Evolutionary conservation across 768 basidiomycete genomes (phyloP).

Genomic region (Pholiota conissans): DNA sequence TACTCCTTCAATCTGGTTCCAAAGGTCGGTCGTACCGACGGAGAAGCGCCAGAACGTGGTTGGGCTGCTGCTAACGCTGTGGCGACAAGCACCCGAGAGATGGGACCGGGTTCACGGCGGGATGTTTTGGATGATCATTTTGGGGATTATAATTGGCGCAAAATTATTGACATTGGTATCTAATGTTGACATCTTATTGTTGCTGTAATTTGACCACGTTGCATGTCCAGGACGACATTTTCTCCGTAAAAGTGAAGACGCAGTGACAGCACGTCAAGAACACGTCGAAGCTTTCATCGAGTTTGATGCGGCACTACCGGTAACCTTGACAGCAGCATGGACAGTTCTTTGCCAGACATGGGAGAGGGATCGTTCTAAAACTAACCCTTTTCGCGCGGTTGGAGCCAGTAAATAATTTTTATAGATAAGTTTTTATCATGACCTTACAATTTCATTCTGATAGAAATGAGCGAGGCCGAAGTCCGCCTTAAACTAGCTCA

Average conservation of each 20-base stretch:
- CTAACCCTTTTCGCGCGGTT: too few species aligned
- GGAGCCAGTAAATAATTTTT: too few species aligned
- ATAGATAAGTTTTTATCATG: too few species aligned
- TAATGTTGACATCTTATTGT: background rate
- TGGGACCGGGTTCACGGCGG: background rate
- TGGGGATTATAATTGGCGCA: background rate
- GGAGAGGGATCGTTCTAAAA: too few species aligned
- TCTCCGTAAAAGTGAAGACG: background rate
- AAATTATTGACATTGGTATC: background rate
- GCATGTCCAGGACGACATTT: background rate
- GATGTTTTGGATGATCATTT: background rate
- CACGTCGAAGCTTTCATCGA: background rate
- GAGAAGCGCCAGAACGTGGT: slow-evolving; percentile 34
- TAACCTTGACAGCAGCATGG: background rate
- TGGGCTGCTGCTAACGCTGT: slow-evolving; percentile 27
- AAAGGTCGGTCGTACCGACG: slow-evolving; percentile 35
- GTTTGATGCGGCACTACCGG: background rate
- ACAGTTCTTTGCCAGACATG: background rate
- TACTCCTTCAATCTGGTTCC: slow-evolving; percentile 23
- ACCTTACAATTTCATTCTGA: too few species aligned
- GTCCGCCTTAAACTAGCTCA: too few species aligned
- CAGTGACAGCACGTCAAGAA: background rate
- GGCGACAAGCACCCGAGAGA: background rate
- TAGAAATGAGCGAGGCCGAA: too few species aligned
- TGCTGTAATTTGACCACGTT: background rate